phyloP scores from a whole-genome alignment of 139 green algal genomes.

The Tetradesmus lagerheimii region DNA sequence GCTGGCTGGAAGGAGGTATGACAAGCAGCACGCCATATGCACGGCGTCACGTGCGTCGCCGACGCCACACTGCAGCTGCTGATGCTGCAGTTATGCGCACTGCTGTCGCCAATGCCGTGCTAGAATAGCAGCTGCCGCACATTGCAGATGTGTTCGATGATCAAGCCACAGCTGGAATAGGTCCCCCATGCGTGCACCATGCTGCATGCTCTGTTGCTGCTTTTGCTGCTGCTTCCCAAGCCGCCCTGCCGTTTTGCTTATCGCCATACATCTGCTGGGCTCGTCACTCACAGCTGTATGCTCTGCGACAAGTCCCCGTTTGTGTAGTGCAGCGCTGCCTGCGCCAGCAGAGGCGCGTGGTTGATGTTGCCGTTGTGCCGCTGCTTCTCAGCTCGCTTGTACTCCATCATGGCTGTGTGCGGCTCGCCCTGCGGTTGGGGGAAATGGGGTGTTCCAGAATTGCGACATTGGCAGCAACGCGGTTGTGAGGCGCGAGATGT shows the following conservation, averaged over 20 bases:
- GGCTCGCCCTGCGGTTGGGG: constrained; percentile 65
- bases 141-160: too few relatives aligned
- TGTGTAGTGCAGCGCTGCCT: constrained; percentile 70
- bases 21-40: too few relatives aligned
- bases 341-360: constrained; percentile 70
- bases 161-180: too few relatives aligned
- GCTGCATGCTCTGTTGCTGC: neutral
- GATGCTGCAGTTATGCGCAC: too few relatives aligned
- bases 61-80: too few relatives aligned
- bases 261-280: too few relatives aligned
- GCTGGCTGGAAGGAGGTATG: neutral
- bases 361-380: constrained; percentile 70
- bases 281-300: constrained; percentile 61
- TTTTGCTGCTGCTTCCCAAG: neutral
- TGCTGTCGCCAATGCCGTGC: too few relatives aligned
- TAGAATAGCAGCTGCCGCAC: too few relatives aligned
- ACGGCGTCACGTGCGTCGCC: too few relatives aligned
- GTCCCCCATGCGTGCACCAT: too few relatives aligned
- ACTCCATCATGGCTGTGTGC: constrained; percentile 56
- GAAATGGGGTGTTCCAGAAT: neutral
- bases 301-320: constrained; percentile 72
- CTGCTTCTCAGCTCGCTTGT: constrained; percentile 52
- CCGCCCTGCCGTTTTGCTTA: neutral
- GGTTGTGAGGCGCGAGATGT: neutral
- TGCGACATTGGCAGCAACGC: neutral